Evolutionary conservation across 2,329 filamentous ascomycete species (phyloP).

Genomic region (Botryosphaeria agaves): DNA sequence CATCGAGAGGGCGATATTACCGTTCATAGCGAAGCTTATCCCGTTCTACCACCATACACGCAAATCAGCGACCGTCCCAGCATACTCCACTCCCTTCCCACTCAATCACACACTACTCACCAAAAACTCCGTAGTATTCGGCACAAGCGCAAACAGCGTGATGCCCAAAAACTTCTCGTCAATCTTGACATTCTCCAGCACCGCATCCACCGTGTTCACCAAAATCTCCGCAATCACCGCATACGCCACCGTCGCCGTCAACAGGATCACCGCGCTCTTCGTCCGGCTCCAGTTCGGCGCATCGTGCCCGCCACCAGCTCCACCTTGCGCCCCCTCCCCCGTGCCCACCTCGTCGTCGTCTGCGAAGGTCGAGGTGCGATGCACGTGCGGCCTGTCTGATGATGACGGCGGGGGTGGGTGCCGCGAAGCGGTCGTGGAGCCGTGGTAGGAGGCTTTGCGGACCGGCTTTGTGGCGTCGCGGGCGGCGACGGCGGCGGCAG

Average conservation of each 20-base stretch:
- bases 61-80: constrained; percentile 8
- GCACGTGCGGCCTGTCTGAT: constrained; percentile 18
- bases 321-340: constrained; percentile 25
- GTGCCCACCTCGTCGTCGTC: constrained; percentile 31
- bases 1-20: constrained; percentile 97
- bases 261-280: constrained; percentile 79
- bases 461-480: constrained; percentile 48
- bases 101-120: constrained; percentile 32
- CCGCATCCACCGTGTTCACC: constrained; percentile 94
- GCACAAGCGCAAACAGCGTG: constrained; percentile 88
- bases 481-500: constrained; percentile 73
- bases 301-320: constrained; percentile 59
- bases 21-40: constrained; percentile 99
- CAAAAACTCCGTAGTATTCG: constrained; percentile 95
- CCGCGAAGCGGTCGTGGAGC: constrained; percentile 6
- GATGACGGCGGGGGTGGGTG: constrained; percentile 15
- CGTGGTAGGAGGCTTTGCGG: constrained; percentile 25
- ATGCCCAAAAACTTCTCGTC: constrained; percentile 97
- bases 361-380: constrained; percentile 18
- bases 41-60: constrained; percentile 49
- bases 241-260: constrained; percentile 79
- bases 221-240: constrained; percentile 95
- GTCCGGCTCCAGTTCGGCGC: constrained; percentile 94
- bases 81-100: constrained; percentile 3
- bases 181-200: constrained; percentile 74